These are phyloP conservation scores for Volvox reticuliferus DNA, from an alignment of 139 green algal species.

Conservation along the genomic window DNA sequence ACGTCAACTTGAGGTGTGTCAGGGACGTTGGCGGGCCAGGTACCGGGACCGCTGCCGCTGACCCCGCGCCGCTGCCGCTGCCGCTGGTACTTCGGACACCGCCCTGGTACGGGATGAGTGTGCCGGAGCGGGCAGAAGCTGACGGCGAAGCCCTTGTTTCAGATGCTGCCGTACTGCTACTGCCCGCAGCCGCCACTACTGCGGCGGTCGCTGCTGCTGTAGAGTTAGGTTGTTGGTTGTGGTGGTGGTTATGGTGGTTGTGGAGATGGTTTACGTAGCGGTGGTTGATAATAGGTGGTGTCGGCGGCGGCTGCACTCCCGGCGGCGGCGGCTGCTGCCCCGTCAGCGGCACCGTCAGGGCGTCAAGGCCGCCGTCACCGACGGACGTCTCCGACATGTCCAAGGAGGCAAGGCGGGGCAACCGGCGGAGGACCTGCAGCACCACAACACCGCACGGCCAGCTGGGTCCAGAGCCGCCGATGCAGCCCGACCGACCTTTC, in stretches of 20 bases:
- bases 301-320: neutral
- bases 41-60: neutral
- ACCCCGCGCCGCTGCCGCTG: neutral
- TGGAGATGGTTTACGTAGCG: neutral
- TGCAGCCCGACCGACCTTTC: no score
- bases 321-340: neutral
- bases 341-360: neutral
- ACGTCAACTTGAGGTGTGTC: conserved; percentile 37
- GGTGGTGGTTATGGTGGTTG: neutral
- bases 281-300: no score
- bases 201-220: no score
- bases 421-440: conserved; percentile 25
- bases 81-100: neutral
- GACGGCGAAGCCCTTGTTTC: neutral
- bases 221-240: neutral
- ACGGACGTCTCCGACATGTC: conserved; percentile 34
- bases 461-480: no score
- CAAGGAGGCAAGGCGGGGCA: conserved; percentile 29
- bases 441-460: no score
- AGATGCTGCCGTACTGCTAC: neutral
- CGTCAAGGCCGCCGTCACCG: conserved; percentile 3
- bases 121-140: no score
- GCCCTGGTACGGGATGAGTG: no score
- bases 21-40: neutral
- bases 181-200: no score